phyloP scores from a whole-genome alignment of 345 rosid genomes.

The Brassica incana region DNA sequence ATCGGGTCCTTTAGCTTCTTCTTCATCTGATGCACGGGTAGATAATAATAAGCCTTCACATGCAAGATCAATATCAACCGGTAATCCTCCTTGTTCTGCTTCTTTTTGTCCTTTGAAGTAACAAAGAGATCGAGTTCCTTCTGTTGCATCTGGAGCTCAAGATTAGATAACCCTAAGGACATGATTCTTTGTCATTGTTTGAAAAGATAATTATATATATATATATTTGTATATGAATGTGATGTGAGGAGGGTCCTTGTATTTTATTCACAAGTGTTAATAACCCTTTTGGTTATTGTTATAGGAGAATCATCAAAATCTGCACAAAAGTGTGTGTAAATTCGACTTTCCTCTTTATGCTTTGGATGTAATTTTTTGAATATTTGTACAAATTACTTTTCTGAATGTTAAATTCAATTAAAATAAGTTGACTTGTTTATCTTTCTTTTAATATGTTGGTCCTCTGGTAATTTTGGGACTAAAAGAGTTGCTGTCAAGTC shows the following conservation, averaged over 20 bases:
- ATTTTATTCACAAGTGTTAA: neutral
- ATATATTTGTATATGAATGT: neutral
- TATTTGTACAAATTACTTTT: constrained; percentile 8
- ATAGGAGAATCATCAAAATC: constrained; percentile 12
- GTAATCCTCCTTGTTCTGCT: constrained; percentile 8
- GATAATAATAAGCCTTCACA: constrained; percentile 13
- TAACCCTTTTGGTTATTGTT: neutral
- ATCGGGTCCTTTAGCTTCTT: constrained; percentile 28
- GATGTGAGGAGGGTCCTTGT: constrained; percentile 9
- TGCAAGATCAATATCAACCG: constrained; percentile 20
- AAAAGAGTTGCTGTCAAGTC: neutral
- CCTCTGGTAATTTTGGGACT: neutral
- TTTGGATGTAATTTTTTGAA: neutral
- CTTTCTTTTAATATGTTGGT: neutral
- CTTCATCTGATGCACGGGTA: neutral
- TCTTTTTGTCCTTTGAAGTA: constrained; percentile 4
- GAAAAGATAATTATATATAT: neutral
- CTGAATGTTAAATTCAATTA: neutral
- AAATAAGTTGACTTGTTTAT: neutral
- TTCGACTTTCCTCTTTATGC: neutral
- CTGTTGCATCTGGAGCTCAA: constrained; percentile 12
- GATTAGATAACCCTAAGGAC: constrained; percentile 9
- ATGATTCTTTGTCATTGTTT: constrained; percentile 11
- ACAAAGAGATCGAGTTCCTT: neutral
- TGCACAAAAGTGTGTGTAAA: constrained; percentile 2